Evolutionary conservation across 345 rosid species (phyloP).

Genomic region (Theobroma cacao): DNA sequence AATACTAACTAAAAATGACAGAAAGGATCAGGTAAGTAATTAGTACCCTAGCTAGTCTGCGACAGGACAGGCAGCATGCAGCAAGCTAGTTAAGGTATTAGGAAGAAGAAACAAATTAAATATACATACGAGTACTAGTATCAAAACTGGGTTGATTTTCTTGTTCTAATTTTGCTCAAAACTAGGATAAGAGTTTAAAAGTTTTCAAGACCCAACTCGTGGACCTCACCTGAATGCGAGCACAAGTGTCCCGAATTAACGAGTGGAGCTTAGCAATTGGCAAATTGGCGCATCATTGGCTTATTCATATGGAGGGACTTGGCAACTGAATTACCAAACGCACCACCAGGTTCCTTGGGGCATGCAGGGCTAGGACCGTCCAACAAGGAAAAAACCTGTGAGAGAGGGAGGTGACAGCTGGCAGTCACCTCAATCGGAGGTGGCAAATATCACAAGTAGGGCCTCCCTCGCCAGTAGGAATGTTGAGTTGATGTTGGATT

Average conservation of each 20-base stretch:
- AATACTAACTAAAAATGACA: no score
- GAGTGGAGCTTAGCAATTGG: slow-evolving; percentile 3
- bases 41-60: no score
- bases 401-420: slow-evolving; percentile 33
- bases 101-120: no score
- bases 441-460: slow-evolving; percentile 9
- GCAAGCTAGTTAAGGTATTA: no score
- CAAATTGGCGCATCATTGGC: slow-evolving; percentile 18
- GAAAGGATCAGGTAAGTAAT: no score
- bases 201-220: neutral
- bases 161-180: no score
- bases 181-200: no score
- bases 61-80: no score
- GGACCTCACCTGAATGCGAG: neutral
- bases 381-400: neutral
- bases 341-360: neutral
- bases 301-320: slow-evolving; percentile 19
- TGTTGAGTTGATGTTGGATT: neutral
- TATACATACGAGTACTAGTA: no score
- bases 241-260: neutral
- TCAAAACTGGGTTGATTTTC: no score
- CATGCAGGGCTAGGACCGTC: neutral
- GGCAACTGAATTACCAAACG: slow-evolving; percentile 15
- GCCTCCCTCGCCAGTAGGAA: neutral
- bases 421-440: slow-evolving; percentile 25